Percentiles rank a stretch among this genome's conserved stretches.
Evolutionary conservation across 768 basidiomycete genomes (phyloP).

Genomic region (Calocera cornea): DNA sequence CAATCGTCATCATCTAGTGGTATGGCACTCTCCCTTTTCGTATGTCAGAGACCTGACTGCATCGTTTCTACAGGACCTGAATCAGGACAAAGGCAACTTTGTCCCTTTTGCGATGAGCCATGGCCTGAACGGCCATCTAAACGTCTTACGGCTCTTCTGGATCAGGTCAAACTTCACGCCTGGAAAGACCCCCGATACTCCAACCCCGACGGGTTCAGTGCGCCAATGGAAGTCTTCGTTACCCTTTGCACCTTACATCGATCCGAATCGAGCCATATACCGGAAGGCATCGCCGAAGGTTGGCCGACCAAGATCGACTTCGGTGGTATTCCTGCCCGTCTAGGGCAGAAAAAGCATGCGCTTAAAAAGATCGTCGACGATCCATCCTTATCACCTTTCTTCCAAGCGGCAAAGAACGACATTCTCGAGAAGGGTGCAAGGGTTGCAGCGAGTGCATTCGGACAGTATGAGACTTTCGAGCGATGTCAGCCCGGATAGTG

Average conservation of each 20-base stretch:
- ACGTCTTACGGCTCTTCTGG: conserved; percentile 41
- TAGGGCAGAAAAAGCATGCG: conserved; percentile 35
- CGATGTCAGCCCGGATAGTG: conserved; percentile 84
- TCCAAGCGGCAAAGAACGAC: conserved; percentile 50
- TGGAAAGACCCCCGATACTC: conserved; percentile 46
- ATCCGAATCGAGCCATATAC: conserved; percentile 60
- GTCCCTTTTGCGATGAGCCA: conserved; percentile 67
- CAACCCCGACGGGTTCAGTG: conserved; percentile 52
- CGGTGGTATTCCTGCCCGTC: conserved; percentile 37
- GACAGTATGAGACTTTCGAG: conserved; percentile 67
- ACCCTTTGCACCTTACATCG: conserved; percentile 63
- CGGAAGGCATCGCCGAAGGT: conserved; percentile 52
- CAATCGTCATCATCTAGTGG: not conserved
- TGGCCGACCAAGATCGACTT: conserved; percentile 72
- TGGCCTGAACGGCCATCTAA: conserved; percentile 53
- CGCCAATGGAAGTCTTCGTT: conserved; percentile 41
- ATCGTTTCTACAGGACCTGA: not conserved
- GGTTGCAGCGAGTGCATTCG: conserved; percentile 50
- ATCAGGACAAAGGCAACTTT: conserved; percentile 50
- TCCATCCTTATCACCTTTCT: conserved; percentile 35
- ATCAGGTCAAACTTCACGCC: conserved; percentile 40
- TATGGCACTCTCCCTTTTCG: no score
- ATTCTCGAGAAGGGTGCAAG: conserved; percentile 52
- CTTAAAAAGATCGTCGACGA: conserved; percentile 44
- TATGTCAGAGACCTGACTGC: no score